Evolutionary conservation across 805 yeast genomes (phyloP), one percentile per base, ranked within the genome.

Genomic region (Phaffomyces antillensis): DNA sequence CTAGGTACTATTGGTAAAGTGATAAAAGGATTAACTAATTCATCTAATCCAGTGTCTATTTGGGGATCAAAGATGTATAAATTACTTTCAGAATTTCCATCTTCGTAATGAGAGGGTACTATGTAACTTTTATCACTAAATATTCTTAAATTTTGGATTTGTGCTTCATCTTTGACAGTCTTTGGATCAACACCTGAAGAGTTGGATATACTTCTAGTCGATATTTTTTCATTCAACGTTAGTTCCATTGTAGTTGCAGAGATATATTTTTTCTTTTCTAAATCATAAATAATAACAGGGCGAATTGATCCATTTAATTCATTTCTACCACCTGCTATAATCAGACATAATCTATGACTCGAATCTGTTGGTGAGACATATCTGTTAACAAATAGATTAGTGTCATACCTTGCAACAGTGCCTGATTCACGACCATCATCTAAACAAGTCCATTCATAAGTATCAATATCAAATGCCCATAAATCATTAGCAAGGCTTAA

Each of bases 401-500:
- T 86, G 47, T 75, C 73, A 55, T 64, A 83, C 44, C 89, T 65
- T 16, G 62, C 60, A 5, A 67, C 54, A 10, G 65, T 55, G 10
- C 62, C 63, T 3, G 69, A 61, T 26, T 53, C 56, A n/a, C 62
- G 62, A 23, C 73, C 74, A 48, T 68, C 70, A 40, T 69, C 70
- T 3, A 82, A 55, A 40, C 77, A 68, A 1, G 57, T 56, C 91
- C 93, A 85, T 11, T 60, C 59, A 42, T 66, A 68, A 4, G 73
- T 63, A 34, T 68, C 70, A 36, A 81, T 59, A 57, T 81, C 75
- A 52, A 81, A 77, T 52, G 73, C 73, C 91, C 93, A 86, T 24
- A 83, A 61, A 52, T 86, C 93, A 53, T 81, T 81, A 7, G 73
- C 59, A 0, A 86, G 77, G 12, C 60, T 56, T 15, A 73, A 50